Conservation (phyloP, 805 yeast species). For the Saccharomycopsis synnaedendra region DNA sequence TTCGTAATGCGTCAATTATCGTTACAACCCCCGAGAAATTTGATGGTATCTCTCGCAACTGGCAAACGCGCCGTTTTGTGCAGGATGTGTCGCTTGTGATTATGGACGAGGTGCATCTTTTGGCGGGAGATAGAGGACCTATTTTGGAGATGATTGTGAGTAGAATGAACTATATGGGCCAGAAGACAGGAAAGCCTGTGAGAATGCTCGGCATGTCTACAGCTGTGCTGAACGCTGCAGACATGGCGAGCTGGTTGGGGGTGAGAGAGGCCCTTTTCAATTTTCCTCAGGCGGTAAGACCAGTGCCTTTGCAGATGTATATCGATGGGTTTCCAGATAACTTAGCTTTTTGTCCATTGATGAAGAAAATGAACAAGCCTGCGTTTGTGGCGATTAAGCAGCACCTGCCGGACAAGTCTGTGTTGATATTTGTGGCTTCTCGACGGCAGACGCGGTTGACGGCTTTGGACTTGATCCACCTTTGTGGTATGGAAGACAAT, state of each 20-base stretch:
- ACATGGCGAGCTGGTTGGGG: constrained; percentile 78
- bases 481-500: constrained; percentile 70
- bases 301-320: constrained; percentile 79
- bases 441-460: constrained; percentile 75
- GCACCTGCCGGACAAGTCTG: constrained; percentile 81
- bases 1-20: constrained; percentile 60
- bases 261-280: constrained; percentile 66
- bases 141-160: constrained; percentile 84
- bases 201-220: constrained; percentile 72
- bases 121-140: constrained; percentile 82
- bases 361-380: constrained; percentile 85
- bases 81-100: constrained; percentile 65
- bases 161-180: constrained; percentile 64
- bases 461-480: constrained; percentile 64
- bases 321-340: constrained; percentile 81
- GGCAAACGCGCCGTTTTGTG: constrained; percentile 72
- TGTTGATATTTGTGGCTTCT: constrained; percentile 74
- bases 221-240: constrained; percentile 77
- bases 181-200: constrained; percentile 47
- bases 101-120: constrained; percentile 77
- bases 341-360: constrained; percentile 68
- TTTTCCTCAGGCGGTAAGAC: constrained; percentile 73
- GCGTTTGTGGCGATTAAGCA: constrained; percentile 87
- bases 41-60: constrained; percentile 78
- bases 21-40: constrained; percentile 82